These are phyloP conservation scores for Apophysomyces ossiformis DNA, from an alignment of 371 early-diverging fungal species.

Conservation along the genomic window DNA sequence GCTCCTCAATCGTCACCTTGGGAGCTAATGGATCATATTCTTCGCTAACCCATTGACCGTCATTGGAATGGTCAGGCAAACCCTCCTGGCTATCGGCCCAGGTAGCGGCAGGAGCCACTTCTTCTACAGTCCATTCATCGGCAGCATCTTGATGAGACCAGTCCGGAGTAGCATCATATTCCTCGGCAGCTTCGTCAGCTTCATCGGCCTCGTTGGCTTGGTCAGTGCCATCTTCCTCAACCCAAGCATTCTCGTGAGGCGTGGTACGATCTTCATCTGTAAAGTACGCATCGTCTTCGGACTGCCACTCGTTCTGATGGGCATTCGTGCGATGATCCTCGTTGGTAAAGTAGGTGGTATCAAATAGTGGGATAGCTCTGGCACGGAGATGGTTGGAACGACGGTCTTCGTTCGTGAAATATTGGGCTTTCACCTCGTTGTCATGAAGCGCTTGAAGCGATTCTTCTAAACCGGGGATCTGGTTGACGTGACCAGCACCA, in stretches of 20 bases:
- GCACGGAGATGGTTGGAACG: constrained; percentile 8
- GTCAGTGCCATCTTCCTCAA: not conserved
- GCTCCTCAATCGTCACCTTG: not conserved
- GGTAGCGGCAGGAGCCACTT: not conserved
- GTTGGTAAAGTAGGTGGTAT: constrained; percentile 17
- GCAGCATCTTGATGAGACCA: not conserved
- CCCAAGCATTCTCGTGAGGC: constrained; percentile 9
- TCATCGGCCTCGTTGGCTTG: constrained; percentile 17
- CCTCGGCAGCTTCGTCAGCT: constrained; percentile 7
- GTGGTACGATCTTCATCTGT: not conserved
- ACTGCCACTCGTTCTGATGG: constrained; percentile 21
- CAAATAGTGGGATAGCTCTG: not conserved
- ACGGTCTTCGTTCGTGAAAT: constrained; percentile 36
- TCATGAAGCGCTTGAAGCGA: not conserved
- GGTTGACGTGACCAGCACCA: not conserved
- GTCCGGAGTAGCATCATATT: not conserved
- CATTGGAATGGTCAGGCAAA: constrained; percentile 4
- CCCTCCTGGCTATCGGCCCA: constrained; percentile 9
- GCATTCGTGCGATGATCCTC: constrained; percentile 20
- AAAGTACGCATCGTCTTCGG: constrained; percentile 24
- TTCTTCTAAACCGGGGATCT: not conserved
- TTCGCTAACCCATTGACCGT: constrained; percentile 5
- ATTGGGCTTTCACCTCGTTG: constrained; percentile 16
- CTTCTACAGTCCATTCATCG: constrained; percentile 13
- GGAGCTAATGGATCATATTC: constrained; percentile 6